Evolutionary conservation across 148 eudicot genomes (phyloP), one percentile per base, ranked within the genome.

Genomic region (Heliamphora exappendiculata): DNA sequence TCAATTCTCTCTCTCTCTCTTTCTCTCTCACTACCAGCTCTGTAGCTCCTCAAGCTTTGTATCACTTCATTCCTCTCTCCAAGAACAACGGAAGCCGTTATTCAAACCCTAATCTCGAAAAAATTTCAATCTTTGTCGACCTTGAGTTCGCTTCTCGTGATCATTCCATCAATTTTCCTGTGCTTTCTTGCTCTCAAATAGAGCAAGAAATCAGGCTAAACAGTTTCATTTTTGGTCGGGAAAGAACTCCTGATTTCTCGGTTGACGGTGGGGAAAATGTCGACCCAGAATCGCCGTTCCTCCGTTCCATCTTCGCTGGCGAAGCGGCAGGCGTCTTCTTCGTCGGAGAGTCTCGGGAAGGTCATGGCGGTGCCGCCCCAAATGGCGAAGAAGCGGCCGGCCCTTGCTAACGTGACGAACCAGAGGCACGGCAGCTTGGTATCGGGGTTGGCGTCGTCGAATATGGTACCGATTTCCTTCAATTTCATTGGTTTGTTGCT

Each of bases 371-470:
- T 29, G 79, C 80, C 79, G 42, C 78, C 79, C 2, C 75, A 78
- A 4, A 44, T 47, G 72, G 81, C 89, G 37, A 91, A 91, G 91
- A 91, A 89, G 62, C 80, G 96, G 20, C 89, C 92, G 34, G 89
- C 96, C 13, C 84, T 91, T 0, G 75, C 89, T 28, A 89, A 91
- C 39, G 74, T 91, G 57, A 87, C 92, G 6, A 91, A 91, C 44
- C 92, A 90, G 82, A 71, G 83, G 57, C 79, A 72, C 3, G 78
- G 81, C 13, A 76, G 17, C 54, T 67, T 73, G 24, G 50, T 45
- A 11, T 75, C 76, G 5, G 83, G 77, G 19, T 75, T 73, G 5
- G 83, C 75, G 19, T 71, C 88, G n/a, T 82, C 87, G 1, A 78
- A 73, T 72, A 59, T 84, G 80, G 91, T 89, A 83, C 72, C 74